Percentiles rank a stretch among this genome's conserved stretches.
Evolutionary conservation across 2,329 filamentous ascomycete species (phyloP).

Genomic region (Torrubiella hemipterigena): DNA sequence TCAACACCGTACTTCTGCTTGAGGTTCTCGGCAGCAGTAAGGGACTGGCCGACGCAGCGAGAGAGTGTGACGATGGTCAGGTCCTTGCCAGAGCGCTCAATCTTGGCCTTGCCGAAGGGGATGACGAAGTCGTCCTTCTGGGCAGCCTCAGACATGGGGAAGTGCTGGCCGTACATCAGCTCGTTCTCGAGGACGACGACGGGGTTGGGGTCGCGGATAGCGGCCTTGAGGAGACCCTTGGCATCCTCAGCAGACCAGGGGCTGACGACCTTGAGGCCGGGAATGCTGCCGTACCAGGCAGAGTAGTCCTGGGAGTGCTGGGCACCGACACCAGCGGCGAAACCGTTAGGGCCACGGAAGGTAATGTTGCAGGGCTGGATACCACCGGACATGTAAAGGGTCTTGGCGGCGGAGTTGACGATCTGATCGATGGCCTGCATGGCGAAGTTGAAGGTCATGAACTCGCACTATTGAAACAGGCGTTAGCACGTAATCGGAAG

Average conservation of each 20-base stretch:
- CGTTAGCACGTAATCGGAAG: slow-evolving; percentile 3
- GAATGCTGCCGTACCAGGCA: slow-evolving; percentile 97
- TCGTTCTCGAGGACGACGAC: slow-evolving; percentile 87
- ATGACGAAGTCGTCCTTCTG: slow-evolving; percentile 95
- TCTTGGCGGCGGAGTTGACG: slow-evolving; percentile 98
- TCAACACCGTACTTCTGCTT: slow-evolving; percentile 97
- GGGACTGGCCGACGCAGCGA: slow-evolving; percentile 85
- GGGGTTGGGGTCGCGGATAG: slow-evolving; percentile 96
- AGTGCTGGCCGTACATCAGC: slow-evolving; percentile 81
- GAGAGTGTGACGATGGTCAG: slow-evolving; percentile 91
- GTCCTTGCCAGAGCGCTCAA: slow-evolving; percentile 92
- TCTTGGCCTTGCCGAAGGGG: slow-evolving; percentile 97
- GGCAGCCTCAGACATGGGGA: slow-evolving; percentile 95
- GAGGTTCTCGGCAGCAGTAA: slow-evolving; percentile 77
- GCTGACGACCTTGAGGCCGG: slow-evolving; percentile 90
- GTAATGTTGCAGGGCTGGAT: slow-evolving; percentile 99
- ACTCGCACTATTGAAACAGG: slow-evolving; percentile 61
- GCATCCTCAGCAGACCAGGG: slow-evolving; percentile 97
- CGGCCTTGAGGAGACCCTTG: slow-evolving; percentile 94
- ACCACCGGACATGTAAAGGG: slow-evolving; percentile 99
- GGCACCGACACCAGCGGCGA: slow-evolving; percentile 86
- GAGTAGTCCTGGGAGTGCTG: slow-evolving; percentile 99
- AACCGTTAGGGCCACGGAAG: slow-evolving; percentile 98
- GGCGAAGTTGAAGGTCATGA: slow-evolving; percentile 99
- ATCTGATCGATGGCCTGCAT: slow-evolving; percentile 99